These are phyloP conservation scores for Phalaenopsis equestris DNA, from an alignment of 106 monocot genomes.

Conservation along the genomic window DNA sequence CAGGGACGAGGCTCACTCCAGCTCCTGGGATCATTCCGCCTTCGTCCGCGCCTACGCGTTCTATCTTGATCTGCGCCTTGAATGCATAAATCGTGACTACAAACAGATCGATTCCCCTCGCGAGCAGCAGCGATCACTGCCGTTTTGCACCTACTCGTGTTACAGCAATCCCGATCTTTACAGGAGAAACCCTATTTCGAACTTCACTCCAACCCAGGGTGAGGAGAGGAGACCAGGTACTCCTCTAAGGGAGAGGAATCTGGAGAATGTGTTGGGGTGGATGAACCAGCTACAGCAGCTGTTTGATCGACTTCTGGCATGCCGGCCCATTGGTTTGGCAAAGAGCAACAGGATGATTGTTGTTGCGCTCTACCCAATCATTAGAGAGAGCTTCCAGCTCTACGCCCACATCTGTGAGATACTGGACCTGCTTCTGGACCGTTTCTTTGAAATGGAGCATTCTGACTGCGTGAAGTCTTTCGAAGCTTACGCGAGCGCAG, in stretches of 20 bases:
- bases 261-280: slow-evolving; percentile 38
- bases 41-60: slow-evolving; percentile 65
- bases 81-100: slow-evolving; percentile 30
- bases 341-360: slow-evolving; percentile 54
- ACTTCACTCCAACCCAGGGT: background rate
- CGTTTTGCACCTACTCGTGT: slow-evolving; percentile 3
- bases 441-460: slow-evolving; percentile 83
- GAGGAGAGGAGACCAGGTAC: slow-evolving; percentile 27
- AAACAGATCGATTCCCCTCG: slow-evolving; percentile 14
- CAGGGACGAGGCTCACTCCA: slow-evolving; percentile 70
- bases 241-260: slow-evolving; percentile 45
- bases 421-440: slow-evolving; percentile 59
- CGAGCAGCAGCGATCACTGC: background rate
- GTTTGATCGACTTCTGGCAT: slow-evolving; percentile 56
- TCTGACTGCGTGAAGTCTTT: slow-evolving; percentile 67
- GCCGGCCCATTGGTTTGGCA: slow-evolving; percentile 49
- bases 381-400: slow-evolving; percentile 77
- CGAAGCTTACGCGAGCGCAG: slow-evolving; percentile 61
- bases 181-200: slow-evolving; percentile 9
- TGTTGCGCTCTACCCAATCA: slow-evolving; percentile 45
- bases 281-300: slow-evolving; percentile 62
- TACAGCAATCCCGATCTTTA: slow-evolving; percentile 5
- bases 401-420: slow-evolving; percentile 73
- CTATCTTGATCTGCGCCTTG: slow-evolving; percentile 57
- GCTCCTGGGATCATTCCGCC: slow-evolving; percentile 72